A percentile compares a stretch with the other conserved stretches of the same genome.
phyloP scores from a whole-genome alignment of 2,329 filamentous ascomycete genomes.

The Ambrosiella beaveri region DNA sequence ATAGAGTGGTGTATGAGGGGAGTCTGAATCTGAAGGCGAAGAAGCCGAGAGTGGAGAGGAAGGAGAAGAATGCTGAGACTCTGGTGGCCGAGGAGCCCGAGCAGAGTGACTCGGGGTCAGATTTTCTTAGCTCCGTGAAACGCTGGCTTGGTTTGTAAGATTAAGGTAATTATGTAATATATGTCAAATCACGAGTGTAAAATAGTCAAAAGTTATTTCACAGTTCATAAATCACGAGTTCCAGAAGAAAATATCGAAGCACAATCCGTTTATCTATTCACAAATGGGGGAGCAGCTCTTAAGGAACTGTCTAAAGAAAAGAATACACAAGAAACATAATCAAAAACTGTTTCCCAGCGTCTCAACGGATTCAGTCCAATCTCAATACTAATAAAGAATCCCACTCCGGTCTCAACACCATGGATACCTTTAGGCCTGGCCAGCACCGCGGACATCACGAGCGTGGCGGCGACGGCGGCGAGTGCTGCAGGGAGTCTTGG shows the following conservation, averaged over 20 bases:
- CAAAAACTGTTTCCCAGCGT: too few species aligned
- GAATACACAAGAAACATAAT: too few species aligned
- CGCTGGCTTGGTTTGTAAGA: neutral
- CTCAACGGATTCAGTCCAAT: neutral
- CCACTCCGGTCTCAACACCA: neutral
- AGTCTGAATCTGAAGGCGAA: neutral
- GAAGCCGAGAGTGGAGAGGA: neutral
- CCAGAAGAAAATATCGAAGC: neutral
- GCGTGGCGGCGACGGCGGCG: constrained; percentile 8
- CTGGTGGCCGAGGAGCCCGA: neutral
- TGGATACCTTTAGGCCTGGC: neutral
- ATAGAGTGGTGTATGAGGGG: constrained; percentile 6
- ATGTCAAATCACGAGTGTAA: neutral
- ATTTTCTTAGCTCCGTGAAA: neutral
- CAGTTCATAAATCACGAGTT: neutral
- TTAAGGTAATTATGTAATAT: neutral
- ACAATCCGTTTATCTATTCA: neutral
- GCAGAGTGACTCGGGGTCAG: too few species aligned
- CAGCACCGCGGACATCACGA: neutral
- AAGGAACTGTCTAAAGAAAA: neutral
- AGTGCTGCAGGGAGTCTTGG: neutral
- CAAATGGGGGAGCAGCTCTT: neutral
- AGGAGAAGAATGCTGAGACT: neutral
- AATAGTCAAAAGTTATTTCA: neutral
- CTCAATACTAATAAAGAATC: neutral